A percentile compares a stretch with the other conserved stretches of the same genome.
Conservation (phyloP, 2,329 filamentous ascomycete species). For the Paecilomyces fulvus region DNA sequence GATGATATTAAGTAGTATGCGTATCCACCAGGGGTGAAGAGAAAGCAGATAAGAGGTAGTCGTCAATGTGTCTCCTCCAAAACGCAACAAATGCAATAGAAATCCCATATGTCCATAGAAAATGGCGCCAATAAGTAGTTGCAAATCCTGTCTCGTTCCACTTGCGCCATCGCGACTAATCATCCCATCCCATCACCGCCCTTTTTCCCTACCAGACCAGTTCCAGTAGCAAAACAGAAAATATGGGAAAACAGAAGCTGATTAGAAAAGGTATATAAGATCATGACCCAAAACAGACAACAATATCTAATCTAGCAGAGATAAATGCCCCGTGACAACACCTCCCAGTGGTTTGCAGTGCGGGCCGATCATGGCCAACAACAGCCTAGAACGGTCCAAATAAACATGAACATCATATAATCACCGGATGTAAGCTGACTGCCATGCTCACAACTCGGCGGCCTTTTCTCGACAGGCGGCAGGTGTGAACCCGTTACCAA, state of each 20-base stretch:
- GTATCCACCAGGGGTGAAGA: neutral
- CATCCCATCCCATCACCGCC: neutral
- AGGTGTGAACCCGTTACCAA: slow-evolving; percentile 82
- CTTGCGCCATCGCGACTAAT: neutral
- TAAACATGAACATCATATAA: neutral
- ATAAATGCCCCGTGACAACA: neutral
- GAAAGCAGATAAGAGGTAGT: neutral
- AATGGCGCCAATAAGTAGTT: neutral
- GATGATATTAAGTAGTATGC: neutral
- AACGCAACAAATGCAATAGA: neutral
- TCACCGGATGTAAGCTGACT: neutral
- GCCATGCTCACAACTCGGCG: slow-evolving; percentile 44
- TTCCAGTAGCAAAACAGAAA: neutral
- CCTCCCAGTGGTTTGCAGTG: neutral
- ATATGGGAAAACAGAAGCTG: neutral
- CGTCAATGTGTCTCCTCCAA: neutral
- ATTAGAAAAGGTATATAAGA: neutral
- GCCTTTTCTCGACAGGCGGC: slow-evolving; percentile 78
- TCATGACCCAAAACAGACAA: neutral
- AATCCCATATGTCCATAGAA: neutral
- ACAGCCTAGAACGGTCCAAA: neutral
- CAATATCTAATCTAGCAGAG: neutral
- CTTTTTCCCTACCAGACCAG: neutral
- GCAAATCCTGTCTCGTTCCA: neutral
- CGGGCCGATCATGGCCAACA: neutral